phyloP scores from a whole-genome alignment of 2,329 filamentous ascomycete genomes.

The Cercospora canescens region DNA sequence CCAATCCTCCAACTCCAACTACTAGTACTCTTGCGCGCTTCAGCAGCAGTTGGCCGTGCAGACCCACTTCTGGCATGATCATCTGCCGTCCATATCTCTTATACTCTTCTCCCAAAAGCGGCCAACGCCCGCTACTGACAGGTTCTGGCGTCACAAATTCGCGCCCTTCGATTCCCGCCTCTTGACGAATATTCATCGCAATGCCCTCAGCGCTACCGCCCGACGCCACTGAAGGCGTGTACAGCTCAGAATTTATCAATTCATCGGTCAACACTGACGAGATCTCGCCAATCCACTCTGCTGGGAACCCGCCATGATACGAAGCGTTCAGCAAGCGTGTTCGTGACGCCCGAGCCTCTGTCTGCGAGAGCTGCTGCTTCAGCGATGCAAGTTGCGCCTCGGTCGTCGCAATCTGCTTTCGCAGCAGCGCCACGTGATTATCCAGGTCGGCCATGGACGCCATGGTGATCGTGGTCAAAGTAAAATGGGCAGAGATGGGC shows the following conservation, averaged over 20 bases:
- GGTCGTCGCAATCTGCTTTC: constrained; percentile 44
- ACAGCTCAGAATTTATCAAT: constrained; percentile 14
- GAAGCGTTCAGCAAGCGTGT: constrained; percentile 30
- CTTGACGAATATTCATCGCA: constrained; percentile 25
- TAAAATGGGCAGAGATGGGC: neutral
- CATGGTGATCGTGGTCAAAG: constrained; percentile 4
- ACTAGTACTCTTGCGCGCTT: constrained; percentile 72
- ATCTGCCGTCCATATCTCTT: constrained; percentile 86
- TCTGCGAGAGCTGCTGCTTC: constrained; percentile 44
- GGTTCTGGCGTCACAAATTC: constrained; percentile 21
- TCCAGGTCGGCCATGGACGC: constrained; percentile 19
- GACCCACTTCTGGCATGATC: constrained; percentile 78
- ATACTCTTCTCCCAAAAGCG: constrained; percentile 72
- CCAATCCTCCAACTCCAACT: constrained; percentile 84
- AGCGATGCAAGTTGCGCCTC: constrained; percentile 44
- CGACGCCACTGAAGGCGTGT: constrained; percentile 14
- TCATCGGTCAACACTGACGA: constrained; percentile 37
- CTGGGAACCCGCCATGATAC: constrained; percentile 42
- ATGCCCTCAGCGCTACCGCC: constrained; percentile 18
- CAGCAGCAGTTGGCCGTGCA: constrained; percentile 75
- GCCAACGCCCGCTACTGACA: constrained; percentile 55
- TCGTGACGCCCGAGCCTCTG: constrained; percentile 37
- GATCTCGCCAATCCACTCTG: constrained; percentile 46
- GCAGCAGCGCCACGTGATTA: constrained; percentile 39
- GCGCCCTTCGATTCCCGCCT: constrained; percentile 16